Base-by-base conservation (phyloP, 176 grass and related monocot genomes). In the Aegilops umbellulata region DNA sequence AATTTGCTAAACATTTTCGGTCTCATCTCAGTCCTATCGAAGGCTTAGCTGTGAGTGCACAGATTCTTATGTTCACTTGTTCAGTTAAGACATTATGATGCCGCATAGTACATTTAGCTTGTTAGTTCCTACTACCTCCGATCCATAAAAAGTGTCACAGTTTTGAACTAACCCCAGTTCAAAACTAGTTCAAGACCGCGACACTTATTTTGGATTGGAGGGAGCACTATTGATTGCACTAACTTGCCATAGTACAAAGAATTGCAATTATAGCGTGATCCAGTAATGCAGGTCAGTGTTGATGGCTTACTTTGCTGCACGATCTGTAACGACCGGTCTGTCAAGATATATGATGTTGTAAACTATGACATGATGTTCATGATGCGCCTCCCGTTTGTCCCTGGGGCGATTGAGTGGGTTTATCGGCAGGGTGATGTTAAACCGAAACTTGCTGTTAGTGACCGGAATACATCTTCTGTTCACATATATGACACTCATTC, bases 341-440 rank as follows among this genome's bases (percentile, higher is more conserved):
- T 96, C 17, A 99, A 99, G 88, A 91, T 99, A 88, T 99, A 99
- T 58, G 97, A 99, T 90, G 97, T 96, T 65, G 92, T 99, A 25
- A 99, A 96, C 87, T 99, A 94, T 88, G 97, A 99, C 83, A 99
- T 99, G 97, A 99, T 91, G 92, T 91, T 99, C 85, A 99, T 99
- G 97, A 96, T 99, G 90, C 90, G 94, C 13, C 90, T 96, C 69
- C 89, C 86, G 36, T 99, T 88, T 91, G 74, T 90, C 78, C 90
- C 97, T 88, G 94, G 97, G 14, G 89, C 94, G 4, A 75, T 96
- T 71, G 94, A 99, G 74, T 99, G 97, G 97, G 97, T 94, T 74
- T 88, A 99, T 66, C 82, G 92, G 58, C 92, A 94, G 77, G 94
- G 97, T 34, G 97, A 92, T 86, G 94, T 99, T 64, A 99, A 95